Evolutionary conservation across 345 rosid species (phyloP), one percentile per base, ranked within the genome.

Genomic region (Carallia pectinifolia): DNA sequence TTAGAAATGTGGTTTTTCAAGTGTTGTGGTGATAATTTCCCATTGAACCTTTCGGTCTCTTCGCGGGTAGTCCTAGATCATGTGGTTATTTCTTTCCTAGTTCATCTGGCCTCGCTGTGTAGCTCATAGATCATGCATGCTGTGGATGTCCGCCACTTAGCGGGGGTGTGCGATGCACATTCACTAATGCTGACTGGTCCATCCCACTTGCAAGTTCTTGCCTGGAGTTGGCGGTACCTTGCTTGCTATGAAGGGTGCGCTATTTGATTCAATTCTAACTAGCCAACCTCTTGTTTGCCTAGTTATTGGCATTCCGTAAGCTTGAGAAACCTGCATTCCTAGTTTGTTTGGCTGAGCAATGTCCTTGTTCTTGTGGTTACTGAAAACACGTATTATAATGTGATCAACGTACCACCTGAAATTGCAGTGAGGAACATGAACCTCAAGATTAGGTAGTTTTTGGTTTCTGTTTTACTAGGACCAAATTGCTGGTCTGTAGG

Each of bases 231-330:
- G 60, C 63, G 80, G 56, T 82, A 80, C 69, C 76, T 77, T 59
- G 89, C 76, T 77, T 59, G 89, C 88, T 29, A 65, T 72, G 75
- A 91, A 88, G 6, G 96, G 93, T 63, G 88, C 83, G 3, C 6
- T 66, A 6, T 64, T 82, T 91, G 90, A 91, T 76, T 89, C 83
- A 16, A 79, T 88, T 76, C 88, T 89, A 64, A 61, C 82, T 6
- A 74, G 81, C 9, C 98, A 92, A 34, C 96, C 96, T 83, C 83
- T 79, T 8, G 96, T 93, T 8, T 92, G 93, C 90, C 93, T 23
- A 87, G 66, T 81, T 68, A 68, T 90, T 95, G 15, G 90, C 98
- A 76, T 83, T 81, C 95, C 95, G 87, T 76, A 93, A 58, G 80
- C 89, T 89, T 19, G 90, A 38, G 70, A 79, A 52, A 81, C 84